Evolutionary conservation across 768 basidiomycete genomes (phyloP).

Genomic region (Calocybe indica): DNA sequence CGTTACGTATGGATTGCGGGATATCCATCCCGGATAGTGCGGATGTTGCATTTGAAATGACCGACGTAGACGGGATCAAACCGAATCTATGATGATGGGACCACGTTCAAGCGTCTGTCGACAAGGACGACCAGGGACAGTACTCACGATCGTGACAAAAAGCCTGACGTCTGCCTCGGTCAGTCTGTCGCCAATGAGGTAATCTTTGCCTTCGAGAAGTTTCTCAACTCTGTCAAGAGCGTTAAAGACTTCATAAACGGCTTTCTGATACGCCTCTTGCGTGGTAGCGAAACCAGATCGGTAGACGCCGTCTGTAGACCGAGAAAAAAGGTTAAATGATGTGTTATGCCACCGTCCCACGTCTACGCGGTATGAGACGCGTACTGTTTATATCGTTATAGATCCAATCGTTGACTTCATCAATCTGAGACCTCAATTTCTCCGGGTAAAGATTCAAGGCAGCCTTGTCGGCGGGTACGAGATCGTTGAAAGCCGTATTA

Average conservation of each 20-base stretch:
- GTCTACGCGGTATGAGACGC: slow-evolving; percentile 15
- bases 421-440: slow-evolving; percentile 67
- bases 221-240: slow-evolving; percentile 80
- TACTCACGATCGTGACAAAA: slow-evolving; percentile 85
- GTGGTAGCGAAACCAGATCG: slow-evolving; percentile 81
- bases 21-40: slow-evolving; percentile 81
- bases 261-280: slow-evolving; percentile 75
- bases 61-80: slow-evolving; percentile 89
- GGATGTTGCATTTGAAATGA: slow-evolving; percentile 93
- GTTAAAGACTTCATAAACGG: slow-evolving; percentile 68
- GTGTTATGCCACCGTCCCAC: not conserved
- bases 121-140: not conserved
- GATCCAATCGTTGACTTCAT: slow-evolving; percentile 80
- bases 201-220: slow-evolving; percentile 71
- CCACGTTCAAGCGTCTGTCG: not conserved
- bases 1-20: slow-evolving; percentile 67
- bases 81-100: slow-evolving; percentile 46
- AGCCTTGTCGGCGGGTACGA: slow-evolving; percentile 61
- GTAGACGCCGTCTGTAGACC: slow-evolving; percentile 71
- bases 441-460: slow-evolving; percentile 75
- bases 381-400: slow-evolving; percentile 81
- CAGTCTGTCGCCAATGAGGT: slow-evolving; percentile 74
- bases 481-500: slow-evolving; percentile 77
- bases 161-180: slow-evolving; percentile 86
- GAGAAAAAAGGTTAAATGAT: not conserved